A percentile compares a stretch with the other conserved stretches of the same genome.
Conservation (phyloP, 2,329 filamentous ascomycete genomes). For the Fusarium decemcellulare region DNA sequence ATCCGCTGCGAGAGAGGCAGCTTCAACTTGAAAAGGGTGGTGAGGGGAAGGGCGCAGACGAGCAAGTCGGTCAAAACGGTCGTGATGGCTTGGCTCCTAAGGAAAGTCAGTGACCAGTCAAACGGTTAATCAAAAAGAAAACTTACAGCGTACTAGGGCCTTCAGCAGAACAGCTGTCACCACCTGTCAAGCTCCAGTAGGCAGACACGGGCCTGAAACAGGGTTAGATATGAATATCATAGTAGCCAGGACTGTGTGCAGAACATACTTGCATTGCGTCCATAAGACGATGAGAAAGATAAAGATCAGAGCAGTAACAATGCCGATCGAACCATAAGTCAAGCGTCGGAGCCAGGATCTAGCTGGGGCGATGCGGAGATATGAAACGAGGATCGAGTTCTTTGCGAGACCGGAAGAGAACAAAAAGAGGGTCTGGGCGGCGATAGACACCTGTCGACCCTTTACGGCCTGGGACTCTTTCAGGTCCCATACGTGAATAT, state of each 20-base stretch:
- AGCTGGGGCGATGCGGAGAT: conserved; percentile 55
- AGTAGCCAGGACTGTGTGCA: no score
- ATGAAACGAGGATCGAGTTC: conserved; percentile 57
- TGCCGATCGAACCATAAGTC: conserved; percentile 46
- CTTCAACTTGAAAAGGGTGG: conserved; percentile 50
- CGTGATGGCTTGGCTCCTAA: conserved; percentile 49
- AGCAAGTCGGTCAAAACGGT: conserved; percentile 53
- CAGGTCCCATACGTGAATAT: conserved; percentile 56
- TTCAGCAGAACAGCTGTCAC: conserved; percentile 50
- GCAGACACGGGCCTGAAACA: conserved; percentile 34
- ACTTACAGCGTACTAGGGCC: conserved; percentile 45
- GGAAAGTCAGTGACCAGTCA: neutral
- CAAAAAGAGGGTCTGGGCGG: conserved; percentile 57
- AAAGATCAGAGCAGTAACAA: conserved; percentile 48
- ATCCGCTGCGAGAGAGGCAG: conserved; percentile 53
- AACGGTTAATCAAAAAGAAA: neutral
- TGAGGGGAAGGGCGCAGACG: conserved; percentile 56
- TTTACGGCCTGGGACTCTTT: conserved; percentile 43
- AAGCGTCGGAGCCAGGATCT: conserved; percentile 51
- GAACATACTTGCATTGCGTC: conserved; percentile 54
- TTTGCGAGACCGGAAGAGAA: conserved; percentile 56
- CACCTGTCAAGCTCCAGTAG: conserved; percentile 43
- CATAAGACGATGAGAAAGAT: conserved; percentile 54
- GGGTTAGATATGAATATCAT: neutral
- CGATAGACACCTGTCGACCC: conserved; percentile 56